Evolutionary conservation across 1,139 yeast genomes (phyloP).

Genomic region (Diutina siamensis): DNA sequence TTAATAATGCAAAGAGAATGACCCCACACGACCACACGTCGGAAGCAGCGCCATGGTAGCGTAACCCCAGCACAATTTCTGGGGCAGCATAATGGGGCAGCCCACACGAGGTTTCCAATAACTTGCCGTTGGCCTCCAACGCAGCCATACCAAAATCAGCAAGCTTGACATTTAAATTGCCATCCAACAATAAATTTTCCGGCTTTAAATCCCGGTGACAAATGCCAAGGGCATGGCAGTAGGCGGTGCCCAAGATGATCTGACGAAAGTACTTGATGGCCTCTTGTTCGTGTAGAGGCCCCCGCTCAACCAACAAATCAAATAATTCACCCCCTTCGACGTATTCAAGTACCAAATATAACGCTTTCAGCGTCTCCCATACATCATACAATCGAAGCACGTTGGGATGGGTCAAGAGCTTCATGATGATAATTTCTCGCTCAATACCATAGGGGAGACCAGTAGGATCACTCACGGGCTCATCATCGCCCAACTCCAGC

Average conservation of each 20-base stretch:
- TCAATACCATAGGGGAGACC: slow-evolving; percentile 74
- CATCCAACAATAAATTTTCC: slow-evolving; percentile 60
- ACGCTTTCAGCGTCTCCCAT: slow-evolving; percentile 72
- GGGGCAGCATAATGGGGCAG: slow-evolving; percentile 87
- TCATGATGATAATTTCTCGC: slow-evolving; percentile 76
- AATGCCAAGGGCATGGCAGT: slow-evolving; percentile 70
- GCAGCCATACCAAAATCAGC: slow-evolving; percentile 92
- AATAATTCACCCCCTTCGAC: slow-evolving; percentile 80
- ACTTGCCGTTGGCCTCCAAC: slow-evolving; percentile 56
- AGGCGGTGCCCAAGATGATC: slow-evolving; percentile 67
- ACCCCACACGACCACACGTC: slow-evolving; percentile 88
- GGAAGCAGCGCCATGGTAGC: slow-evolving; percentile 73
- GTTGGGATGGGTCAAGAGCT: slow-evolving; percentile 63
- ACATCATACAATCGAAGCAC: slow-evolving; percentile 69
- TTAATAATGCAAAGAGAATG: slow-evolving; percentile 60
- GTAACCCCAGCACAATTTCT: slow-evolving; percentile 67
- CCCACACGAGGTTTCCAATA: slow-evolving; percentile 73
- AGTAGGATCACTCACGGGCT: slow-evolving; percentile 19
- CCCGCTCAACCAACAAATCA: slow-evolving; percentile 65
- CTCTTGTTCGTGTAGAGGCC: slow-evolving; percentile 65
- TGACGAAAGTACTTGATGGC: slow-evolving; percentile 70
- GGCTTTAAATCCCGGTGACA: slow-evolving; percentile 79
- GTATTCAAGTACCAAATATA: slow-evolving; percentile 64
- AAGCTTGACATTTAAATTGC: slow-evolving; percentile 55
- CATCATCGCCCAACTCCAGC: slow-evolving; percentile 33